Base-by-base conservation (phyloP, 306 rosid genomes). In the Canavalia ensiformis region DNA sequence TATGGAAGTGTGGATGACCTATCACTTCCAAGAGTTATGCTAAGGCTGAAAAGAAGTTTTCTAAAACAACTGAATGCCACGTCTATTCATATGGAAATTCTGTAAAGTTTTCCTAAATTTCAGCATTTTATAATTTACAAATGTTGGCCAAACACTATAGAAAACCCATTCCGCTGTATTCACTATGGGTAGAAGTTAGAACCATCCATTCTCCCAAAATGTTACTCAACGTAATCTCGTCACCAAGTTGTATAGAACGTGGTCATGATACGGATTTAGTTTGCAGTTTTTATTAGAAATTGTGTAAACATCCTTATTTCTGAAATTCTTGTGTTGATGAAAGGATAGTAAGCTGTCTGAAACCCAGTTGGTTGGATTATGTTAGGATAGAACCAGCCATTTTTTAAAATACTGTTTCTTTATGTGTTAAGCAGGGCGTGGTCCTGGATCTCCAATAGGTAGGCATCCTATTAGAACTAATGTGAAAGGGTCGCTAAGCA, bases 401-500 rank as follows among this genome's bases (percentile, higher is more conserved):
- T 66, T 62, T 28, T 18, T 18, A 12, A 80, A 35, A 33, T 75
- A 2, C 28, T 31, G 11, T 47, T 68, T 50, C 34, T 44, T 28
- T 77, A 47, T 45, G 35, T 69, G 65, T 65, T 63, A 64, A 37
- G 81, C 79, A 90, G 91, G 92, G 13, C 88, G 81, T 75, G 86
- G 77, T 75, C 72, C 55, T 7, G 85, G 82, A 3, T 77, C 79
- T 75, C 90, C 79, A 62, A 82, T 82, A 18, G 66, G 62, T 25
- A 88, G 79, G 72, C 72, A 88, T 72, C 78, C 88, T 11, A 1
- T 25, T 35, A 81, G 80, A 83, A 59, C 74, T 56, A 60, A 80
- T 63, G 74, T 44, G 50, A 90, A 81, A 83, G 89, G 78, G 34
- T 55, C 84, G 13, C 79, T 66, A 25, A 62, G 64, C 86, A 58